Evolutionary conservation across 2,329 filamentous ascomycete genomes (phyloP).

Genomic region (Penicillium sp.): DNA sequence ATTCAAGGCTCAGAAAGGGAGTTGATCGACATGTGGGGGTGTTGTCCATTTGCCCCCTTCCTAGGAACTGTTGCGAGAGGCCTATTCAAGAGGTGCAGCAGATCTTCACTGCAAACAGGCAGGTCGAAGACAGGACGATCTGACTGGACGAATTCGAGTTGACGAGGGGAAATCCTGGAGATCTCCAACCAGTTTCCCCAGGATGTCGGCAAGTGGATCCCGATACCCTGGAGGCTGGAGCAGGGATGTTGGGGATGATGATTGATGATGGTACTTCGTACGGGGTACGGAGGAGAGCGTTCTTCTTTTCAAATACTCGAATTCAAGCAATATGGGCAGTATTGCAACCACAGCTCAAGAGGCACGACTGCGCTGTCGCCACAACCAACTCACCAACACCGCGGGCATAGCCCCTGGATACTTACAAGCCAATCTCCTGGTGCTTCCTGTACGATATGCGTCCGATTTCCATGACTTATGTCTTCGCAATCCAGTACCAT

Average conservation of each 20-base stretch:
- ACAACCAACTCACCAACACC: slow-evolving; percentile 45
- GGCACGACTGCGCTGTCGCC: slow-evolving; percentile 46
- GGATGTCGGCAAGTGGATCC: slow-evolving; percentile 26
- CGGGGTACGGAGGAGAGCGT: too few species aligned
- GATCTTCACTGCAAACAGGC: slow-evolving; percentile 5
- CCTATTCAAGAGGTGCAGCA: neutral
- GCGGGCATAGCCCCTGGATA: slow-evolving; percentile 54
- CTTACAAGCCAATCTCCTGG: slow-evolving; percentile 61
- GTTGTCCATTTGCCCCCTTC: neutral
- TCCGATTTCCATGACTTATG: slow-evolving; percentile 58
- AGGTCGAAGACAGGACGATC: neutral
- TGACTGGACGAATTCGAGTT: neutral
- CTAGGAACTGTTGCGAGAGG: neutral
- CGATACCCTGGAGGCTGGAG: slow-evolving; percentile 14
- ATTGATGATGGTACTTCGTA: neutral
- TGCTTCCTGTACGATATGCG: slow-evolving; percentile 57
- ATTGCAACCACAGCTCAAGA: slow-evolving; percentile 31
- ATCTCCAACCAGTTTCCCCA: slow-evolving; percentile 18
- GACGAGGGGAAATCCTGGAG: slow-evolving; percentile 5
- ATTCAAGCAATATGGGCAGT: slow-evolving; percentile 10
- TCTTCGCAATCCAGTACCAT: slow-evolving; percentile 59
- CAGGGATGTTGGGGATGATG: neutral
- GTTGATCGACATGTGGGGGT: neutral
- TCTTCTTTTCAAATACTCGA: neutral
- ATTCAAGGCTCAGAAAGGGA: neutral